Conservation (phyloP, 1,139 yeast species). For the Zhuliangozyma blackwelliae region DNA sequence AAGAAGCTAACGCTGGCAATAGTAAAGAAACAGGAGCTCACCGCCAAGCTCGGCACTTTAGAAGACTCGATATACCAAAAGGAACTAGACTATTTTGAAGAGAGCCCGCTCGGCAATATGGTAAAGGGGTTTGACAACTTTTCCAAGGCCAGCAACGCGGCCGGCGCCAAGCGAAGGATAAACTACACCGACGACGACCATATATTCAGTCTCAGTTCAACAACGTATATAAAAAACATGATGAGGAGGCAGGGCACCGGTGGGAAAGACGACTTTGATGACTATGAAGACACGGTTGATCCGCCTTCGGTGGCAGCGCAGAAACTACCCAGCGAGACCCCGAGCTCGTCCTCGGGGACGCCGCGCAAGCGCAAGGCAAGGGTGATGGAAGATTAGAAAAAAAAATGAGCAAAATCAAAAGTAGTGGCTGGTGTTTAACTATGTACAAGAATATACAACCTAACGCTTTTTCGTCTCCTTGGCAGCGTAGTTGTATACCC, state of each 20-base stretch:
- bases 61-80: constrained; percentile 82
- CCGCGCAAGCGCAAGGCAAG: constrained; percentile 32
- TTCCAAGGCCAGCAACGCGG: constrained; percentile 42
- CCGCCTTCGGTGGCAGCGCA: constrained; percentile 14
- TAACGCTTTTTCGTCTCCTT: constrained; percentile 8
- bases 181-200: constrained; percentile 77
- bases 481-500: constrained; percentile 62
- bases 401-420: too few relatives aligned
- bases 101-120: constrained; percentile 68
- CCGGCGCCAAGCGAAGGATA: constrained; percentile 41
- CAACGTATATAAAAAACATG: constrained; percentile 61
- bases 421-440: neutral
- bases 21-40: constrained; percentile 59
- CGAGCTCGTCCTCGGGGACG: constrained; percentile 4
- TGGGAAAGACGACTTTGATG: constrained; percentile 38
- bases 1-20: constrained; percentile 65
- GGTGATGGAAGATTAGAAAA: constrained; percentile 23
- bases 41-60: constrained; percentile 53
- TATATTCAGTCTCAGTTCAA: constrained; percentile 77
- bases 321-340: constrained; percentile 3
- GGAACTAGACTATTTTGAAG: constrained; percentile 76
- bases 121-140: constrained; percentile 88
- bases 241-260: constrained; percentile 35
- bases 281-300: constrained; percentile 45
- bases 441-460: neutral